A percentile compares a stretch with the other conserved stretches of the same genome.
phyloP scores from a whole-genome alignment of 2,329 filamentous ascomycete genomes.

The Tolypocladium inflatum region DNA sequence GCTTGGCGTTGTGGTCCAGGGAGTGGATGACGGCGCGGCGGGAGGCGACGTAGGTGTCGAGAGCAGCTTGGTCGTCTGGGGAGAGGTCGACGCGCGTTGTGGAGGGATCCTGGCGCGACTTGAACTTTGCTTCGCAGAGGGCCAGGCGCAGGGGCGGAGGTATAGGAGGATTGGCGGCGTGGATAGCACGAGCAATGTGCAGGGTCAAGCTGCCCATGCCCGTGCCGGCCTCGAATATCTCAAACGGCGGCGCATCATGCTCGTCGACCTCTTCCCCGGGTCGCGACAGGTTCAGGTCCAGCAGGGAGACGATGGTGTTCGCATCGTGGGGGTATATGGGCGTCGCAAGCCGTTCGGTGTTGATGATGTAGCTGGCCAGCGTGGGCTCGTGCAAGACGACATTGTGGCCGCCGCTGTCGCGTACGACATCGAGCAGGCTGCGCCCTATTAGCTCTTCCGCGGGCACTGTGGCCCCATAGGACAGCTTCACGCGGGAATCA shows the following conservation, averaged over 20 bases:
- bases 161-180: slow-evolving; percentile 55
- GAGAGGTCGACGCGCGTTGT: slow-evolving; percentile 15
- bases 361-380: slow-evolving; percentile 62
- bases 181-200: slow-evolving; percentile 65
- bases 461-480: slow-evolving; percentile 35
- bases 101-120: slow-evolving; percentile 5
- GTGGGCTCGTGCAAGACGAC: slow-evolving; percentile 56
- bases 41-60: slow-evolving; percentile 34
- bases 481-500: slow-evolving; percentile 21
- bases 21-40: slow-evolving; percentile 67
- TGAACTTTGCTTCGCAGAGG: slow-evolving; percentile 15
- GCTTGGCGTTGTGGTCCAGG: slow-evolving; percentile 53
- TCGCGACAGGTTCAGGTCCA: slow-evolving; percentile 59
- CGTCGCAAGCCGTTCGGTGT: slow-evolving; percentile 62
- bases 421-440: slow-evolving; percentile 46
- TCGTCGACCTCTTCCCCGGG: slow-evolving; percentile 21
- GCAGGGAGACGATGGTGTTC: slow-evolving; percentile 62
- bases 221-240: slow-evolving; percentile 77
- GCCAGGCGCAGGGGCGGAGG: slow-evolving; percentile 30
- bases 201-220: slow-evolving; percentile 75
- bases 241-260: slow-evolving; percentile 39
- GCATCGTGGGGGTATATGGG: slow-evolving; percentile 68
- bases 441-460: slow-evolving; percentile 56
- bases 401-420: slow-evolving; percentile 36
- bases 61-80: slow-evolving; percentile 19